phyloP scores from a whole-genome alignment of 306 rosid species.

The Quercus alba region DNA sequence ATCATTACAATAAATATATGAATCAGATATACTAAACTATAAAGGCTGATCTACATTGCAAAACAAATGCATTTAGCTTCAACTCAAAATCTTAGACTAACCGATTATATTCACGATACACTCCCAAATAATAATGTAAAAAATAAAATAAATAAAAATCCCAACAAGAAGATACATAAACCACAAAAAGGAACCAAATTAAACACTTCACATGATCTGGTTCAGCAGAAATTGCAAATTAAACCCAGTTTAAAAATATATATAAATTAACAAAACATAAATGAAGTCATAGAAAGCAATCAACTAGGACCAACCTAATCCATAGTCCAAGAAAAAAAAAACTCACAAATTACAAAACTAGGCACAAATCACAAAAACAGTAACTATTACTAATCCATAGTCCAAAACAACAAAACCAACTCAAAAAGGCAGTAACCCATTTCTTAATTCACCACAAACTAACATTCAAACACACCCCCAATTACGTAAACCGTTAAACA shows the following conservation, averaged over 20 bases:
- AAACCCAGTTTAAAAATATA: background rate
- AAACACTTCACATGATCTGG: background rate
- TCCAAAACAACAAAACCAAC: slow-evolving; percentile 6
- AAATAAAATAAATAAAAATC: background rate
- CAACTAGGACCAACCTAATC: background rate
- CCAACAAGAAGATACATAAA: background rate
- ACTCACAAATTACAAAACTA: background rate
- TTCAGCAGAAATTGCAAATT: background rate
- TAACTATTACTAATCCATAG: background rate
- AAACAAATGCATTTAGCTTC: background rate
- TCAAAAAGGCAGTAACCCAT: background rate
- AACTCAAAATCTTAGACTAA: background rate
- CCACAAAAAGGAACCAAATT: background rate
- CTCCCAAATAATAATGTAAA: background rate
- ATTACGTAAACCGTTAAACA: background rate
- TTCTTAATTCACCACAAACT: background rate
- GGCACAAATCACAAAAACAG: background rate
- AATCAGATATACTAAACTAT: background rate
- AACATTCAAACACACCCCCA: background rate
- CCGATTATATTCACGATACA: background rate
- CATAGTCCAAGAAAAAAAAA: background rate
- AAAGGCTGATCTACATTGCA: background rate
- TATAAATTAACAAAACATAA: background rate
- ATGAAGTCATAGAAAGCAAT: background rate
- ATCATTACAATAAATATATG: background rate